Evolutionary conservation across 176 grass and related monocot genomes (phyloP), one percentile per base, ranked within the genome.

Genomic region (Aegilops longissima): DNA sequence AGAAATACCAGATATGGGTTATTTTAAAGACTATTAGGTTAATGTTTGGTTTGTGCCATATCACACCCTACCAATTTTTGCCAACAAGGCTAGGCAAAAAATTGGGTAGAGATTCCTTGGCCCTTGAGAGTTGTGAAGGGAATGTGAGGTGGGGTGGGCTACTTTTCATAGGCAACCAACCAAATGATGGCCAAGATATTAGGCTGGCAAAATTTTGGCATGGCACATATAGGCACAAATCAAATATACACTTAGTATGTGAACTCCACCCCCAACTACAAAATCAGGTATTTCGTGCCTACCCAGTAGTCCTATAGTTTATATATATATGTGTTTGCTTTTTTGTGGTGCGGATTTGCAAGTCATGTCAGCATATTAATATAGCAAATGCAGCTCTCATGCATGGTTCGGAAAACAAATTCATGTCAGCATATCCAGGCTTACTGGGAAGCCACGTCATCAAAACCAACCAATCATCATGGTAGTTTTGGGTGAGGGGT

Each of bases 51-150:
- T 59, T 59, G 56, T 21, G 56, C 18, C 56, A 59, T 59, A 1
- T 59, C 56, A 59, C 0, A 8, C 20, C 56, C 56, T 59, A 59
- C 56, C 56, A 59, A 21, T 59, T 59, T 59, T 59, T 18, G 2
- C 20, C 56, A 59, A 59, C 6, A 59, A 21, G 5, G 51, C 51
- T 54, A 7, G 51, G 5, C 97, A 29, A 96, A 47, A 47, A 12
- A 47, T 4, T 47, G 12, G 44, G 12, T 47, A 20, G 52, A 18
- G 17, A 56, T 56, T 56, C 52, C 52, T 56, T 56, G 52, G 52
- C 52, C 52, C 17, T 56, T 56, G 18, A 6, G 44, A 13, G 44
- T 47, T 47, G 44, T 47, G 44, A 47, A 47, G 44, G 44, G 44
- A 47, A 47, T 47, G 44, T 47, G 54, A 3, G 54, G 54, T 20